Percentiles rank a stretch among this genome's conserved stretches.
Evolutionary conservation across 1,284 basidiomycete species (phyloP).

Genomic region (Afroboletus lepidellus): DNA sequence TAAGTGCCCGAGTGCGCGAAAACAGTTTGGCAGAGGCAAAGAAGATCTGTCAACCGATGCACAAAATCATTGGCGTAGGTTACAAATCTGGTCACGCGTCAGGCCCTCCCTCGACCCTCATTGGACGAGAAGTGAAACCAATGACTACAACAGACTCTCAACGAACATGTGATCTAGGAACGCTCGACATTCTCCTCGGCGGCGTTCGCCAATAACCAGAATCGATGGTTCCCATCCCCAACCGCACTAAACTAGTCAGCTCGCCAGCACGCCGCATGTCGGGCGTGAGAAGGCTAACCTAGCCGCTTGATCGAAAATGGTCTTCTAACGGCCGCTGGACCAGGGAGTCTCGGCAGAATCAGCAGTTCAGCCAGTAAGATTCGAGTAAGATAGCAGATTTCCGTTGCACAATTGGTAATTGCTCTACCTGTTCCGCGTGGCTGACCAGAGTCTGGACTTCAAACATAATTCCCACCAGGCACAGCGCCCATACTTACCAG

Average conservation of each 20-base stretch:
- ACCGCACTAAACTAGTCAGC: not conserved
- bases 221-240: not conserved
- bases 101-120: not conserved
- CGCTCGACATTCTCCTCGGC: not conserved
- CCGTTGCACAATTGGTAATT: no score
- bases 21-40: slow-evolving; percentile 24
- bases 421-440: no score
- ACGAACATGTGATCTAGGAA: not conserved
- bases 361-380: no score
- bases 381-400: no score
- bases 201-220: not conserved
- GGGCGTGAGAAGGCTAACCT: not conserved
- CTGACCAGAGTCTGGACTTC: no score
- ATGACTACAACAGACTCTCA: no score
- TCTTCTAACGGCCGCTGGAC: no score
- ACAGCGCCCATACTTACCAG: no score
- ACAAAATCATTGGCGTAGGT: not conserved
- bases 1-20: slow-evolving; percentile 23
- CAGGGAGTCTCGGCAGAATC: no score
- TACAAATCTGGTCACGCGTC: slow-evolving; percentile 14
- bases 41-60: slow-evolving; percentile 2
- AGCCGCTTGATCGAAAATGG: no score
- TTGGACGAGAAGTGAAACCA: not conserved
- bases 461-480: no score
- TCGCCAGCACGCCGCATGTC: not conserved